Evolutionary conservation across 2,329 filamentous ascomycete species (phyloP).

Genomic region (Cordyceps militaris): DNA sequence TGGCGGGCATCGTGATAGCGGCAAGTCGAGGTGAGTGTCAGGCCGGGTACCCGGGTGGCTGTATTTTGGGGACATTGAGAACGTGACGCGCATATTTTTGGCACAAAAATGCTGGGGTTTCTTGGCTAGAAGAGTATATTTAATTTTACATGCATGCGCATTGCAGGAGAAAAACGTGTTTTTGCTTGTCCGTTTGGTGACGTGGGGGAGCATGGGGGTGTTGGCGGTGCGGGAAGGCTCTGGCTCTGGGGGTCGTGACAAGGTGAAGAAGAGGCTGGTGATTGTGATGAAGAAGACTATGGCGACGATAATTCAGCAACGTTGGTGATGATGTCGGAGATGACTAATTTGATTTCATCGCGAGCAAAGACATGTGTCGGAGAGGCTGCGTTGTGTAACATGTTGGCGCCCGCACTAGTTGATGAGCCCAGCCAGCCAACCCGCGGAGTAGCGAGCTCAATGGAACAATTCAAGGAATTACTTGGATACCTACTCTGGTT

Average conservation of each 20-base stretch:
- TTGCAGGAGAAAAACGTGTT: neutral
- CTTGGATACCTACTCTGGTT: too few species aligned
- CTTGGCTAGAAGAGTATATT: neutral
- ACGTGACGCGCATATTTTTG: conserved; percentile 6
- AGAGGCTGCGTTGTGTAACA: conserved; percentile 3
- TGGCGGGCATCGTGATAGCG: neutral
- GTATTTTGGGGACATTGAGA: neutral
- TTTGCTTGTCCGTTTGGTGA: neutral
- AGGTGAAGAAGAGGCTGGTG: neutral
- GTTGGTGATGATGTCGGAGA: neutral
- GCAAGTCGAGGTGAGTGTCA: neutral
- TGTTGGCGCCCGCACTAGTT: neutral
- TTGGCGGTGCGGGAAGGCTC: neutral
- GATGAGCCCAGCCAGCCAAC: neutral
- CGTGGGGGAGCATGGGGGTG: neutral
- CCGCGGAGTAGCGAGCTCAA: too few species aligned
- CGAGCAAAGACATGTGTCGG: neutral
- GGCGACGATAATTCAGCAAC: neutral
- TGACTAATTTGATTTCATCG: neutral
- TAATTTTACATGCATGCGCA: neutral
- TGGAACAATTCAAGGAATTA: too few species aligned
- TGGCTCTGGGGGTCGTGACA: neutral
- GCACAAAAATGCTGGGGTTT: conserved; percentile 1
- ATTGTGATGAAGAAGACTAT: neutral
- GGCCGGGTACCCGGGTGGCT: neutral